Conservation (phyloP, 257 asterid species). For the Vinca minor region DNA sequence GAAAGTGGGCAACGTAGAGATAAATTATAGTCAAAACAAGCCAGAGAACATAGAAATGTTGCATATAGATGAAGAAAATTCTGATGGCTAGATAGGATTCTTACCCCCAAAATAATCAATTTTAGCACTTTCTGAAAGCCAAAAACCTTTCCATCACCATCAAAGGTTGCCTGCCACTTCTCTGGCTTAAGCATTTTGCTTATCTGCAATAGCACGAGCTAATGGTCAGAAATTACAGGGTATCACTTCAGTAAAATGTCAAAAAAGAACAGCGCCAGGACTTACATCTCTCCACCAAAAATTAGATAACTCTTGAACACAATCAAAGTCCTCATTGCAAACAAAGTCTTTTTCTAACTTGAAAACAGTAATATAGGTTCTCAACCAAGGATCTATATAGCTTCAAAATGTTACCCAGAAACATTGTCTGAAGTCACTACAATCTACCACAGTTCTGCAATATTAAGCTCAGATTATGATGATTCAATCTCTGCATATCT, state of each 20-base stretch:
- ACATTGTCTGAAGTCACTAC: neutral
- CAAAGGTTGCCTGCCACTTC: slow-evolving; percentile 91
- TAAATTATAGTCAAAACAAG: neutral
- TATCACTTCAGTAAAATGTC: neutral
- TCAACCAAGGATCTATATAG: slow-evolving; percentile 4
- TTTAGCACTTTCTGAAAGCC: slow-evolving; percentile 81
- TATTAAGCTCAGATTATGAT: slow-evolving; percentile 1
- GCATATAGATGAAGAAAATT: neutral
- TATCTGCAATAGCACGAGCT: slow-evolving; percentile 35
- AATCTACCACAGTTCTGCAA: slow-evolving; percentile 1
- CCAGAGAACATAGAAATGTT: slow-evolving; percentile 7
- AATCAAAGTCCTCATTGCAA: neutral
- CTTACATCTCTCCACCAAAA: neutral
- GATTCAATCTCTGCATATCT: neutral
- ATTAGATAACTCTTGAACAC: slow-evolving; percentile 1
- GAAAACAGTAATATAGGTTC: neutral
- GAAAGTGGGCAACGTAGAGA: neutral
- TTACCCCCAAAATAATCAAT: slow-evolving; percentile 86
- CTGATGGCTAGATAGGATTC: slow-evolving; percentile 12
- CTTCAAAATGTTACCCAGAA: slow-evolving; percentile 1
- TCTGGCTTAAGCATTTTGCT: slow-evolving; percentile 95
- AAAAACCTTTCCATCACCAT: slow-evolving; percentile 73
- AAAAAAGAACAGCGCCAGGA: neutral
- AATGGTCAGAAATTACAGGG: neutral
- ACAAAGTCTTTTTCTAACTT: neutral